Evolutionary conservation across 306 rosid genomes (phyloP).

Genomic region (Vigna angularis): DNA sequence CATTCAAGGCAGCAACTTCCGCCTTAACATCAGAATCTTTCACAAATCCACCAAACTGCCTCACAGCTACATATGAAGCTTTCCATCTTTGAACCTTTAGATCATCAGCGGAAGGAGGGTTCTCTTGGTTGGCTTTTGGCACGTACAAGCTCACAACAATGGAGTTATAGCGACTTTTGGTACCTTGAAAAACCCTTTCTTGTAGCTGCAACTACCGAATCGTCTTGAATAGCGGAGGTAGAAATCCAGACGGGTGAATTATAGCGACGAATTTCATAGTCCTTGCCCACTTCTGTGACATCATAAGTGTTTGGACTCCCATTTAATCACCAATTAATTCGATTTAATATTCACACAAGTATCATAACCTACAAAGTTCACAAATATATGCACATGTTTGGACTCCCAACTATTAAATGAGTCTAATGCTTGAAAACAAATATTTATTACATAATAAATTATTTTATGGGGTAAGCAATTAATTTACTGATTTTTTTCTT

Average conservation of each 20-base stretch:
- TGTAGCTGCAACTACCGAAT: constrained; percentile 66
- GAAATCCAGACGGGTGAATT: constrained; percentile 30
- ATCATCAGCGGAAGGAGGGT: constrained; percentile 73
- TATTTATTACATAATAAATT: too few species aligned
- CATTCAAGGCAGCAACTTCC: constrained; percentile 72
- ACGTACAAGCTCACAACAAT: constrained; percentile 81
- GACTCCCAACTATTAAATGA: too few species aligned
- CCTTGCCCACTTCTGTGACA: constrained; percentile 46
- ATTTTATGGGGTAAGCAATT: too few species aligned
- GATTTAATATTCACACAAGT: too few species aligned
- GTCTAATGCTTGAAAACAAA: too few species aligned
- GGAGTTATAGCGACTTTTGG: too few species aligned
- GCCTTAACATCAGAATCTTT: constrained; percentile 50
- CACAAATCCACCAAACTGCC: constrained; percentile 74
- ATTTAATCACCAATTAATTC: too few species aligned
- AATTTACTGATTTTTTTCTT: too few species aligned
- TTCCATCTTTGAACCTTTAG: constrained; percentile 69
- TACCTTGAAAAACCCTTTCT: too few species aligned
- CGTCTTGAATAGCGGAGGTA: constrained; percentile 56
- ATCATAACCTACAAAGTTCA: too few species aligned
- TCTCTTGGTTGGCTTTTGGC: constrained; percentile 68
- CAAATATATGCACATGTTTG: too few species aligned
- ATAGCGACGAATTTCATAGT: constrained; percentile 63
- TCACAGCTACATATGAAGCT: constrained; percentile 60
- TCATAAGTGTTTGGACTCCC: too few species aligned